Evolutionary conservation across 164 flowering plant genomes (phyloP).

Genomic region (Annona cherimola): DNA sequence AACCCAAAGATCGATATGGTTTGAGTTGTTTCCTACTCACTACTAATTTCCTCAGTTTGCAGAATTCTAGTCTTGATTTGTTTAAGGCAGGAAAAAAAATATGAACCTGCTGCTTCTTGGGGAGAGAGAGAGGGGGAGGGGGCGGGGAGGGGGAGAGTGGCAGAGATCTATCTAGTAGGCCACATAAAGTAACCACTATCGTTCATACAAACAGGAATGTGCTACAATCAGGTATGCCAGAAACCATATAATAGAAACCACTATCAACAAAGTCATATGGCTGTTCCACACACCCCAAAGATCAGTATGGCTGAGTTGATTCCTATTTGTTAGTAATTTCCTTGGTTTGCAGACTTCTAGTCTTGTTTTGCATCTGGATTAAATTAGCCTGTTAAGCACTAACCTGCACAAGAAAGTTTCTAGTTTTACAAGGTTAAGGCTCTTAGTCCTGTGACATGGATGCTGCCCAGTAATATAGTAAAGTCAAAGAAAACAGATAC

Average conservation of each 20-base stretch:
- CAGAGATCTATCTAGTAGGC: not conserved
- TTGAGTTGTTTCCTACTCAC: no score
- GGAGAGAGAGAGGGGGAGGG: no score
- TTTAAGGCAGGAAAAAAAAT: no score
- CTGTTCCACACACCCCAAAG: not conserved
- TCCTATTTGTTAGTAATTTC: not conserved
- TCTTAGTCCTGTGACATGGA: not conserved
- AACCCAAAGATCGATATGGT: no score
- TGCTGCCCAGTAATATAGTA: not conserved
- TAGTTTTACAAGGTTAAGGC: no score
- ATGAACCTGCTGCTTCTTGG: no score
- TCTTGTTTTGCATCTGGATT: not conserved
- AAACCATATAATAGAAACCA: not conserved
- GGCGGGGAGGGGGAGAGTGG: no score
- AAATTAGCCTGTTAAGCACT: not conserved
- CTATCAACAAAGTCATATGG: not conserved
- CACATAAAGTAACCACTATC: not conserved
- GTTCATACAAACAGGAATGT: not conserved
- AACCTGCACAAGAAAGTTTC: no score
- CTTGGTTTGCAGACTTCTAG: not conserved
- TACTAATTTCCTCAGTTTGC: no score
- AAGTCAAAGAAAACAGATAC: not conserved
- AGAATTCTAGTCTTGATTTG: no score
- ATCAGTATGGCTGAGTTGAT: not conserved
- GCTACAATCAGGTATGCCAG: not conserved